Conservation (phyloP, 2,329 filamentous ascomycete species). For the Acephala macrosclerotiorum region DNA sequence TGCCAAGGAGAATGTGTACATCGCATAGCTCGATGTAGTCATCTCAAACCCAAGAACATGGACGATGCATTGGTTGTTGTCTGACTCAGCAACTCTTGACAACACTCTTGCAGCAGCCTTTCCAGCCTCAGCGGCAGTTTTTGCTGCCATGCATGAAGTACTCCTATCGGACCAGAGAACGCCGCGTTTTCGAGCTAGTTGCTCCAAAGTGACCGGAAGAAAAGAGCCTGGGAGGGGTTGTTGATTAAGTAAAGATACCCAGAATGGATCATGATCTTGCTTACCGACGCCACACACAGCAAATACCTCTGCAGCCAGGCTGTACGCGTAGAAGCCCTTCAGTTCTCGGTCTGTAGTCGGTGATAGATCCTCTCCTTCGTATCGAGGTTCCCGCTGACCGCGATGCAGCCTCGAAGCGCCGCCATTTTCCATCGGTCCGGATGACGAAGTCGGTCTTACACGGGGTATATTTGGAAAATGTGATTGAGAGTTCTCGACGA, state of each 20-base stretch:
- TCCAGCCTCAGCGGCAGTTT: slow-evolving; percentile 28
- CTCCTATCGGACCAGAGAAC: slow-evolving; percentile 80
- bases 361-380: slow-evolving; percentile 83
- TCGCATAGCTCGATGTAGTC: slow-evolving; percentile 95
- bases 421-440: slow-evolving; percentile 34
- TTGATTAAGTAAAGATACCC: not conserved
- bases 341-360: slow-evolving; percentile 87
- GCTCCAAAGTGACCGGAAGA: slow-evolving; percentile 92
- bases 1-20: slow-evolving; percentile 96
- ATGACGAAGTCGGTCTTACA: not conserved
- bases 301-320: slow-evolving; percentile 95
- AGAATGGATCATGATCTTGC: slow-evolving; percentile 40
- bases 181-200: slow-evolving; percentile 87
- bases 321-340: slow-evolving; percentile 92
- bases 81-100: slow-evolving; percentile 32
- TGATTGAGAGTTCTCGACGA: not conserved
- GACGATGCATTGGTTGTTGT: slow-evolving; percentile 69
- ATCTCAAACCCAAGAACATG: slow-evolving; percentile 82
- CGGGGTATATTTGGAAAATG: not conserved
- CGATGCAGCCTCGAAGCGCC: slow-evolving; percentile 18
- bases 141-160: slow-evolving; percentile 73
- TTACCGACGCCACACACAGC: slow-evolving; percentile 86
- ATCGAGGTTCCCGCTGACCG: slow-evolving; percentile 54
- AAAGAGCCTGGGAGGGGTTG: slow-evolving; percentile 71
- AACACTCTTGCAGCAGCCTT: slow-evolving; percentile 32